Base-by-base conservation (phyloP, 345 rosid species). In the Eucalyptus caleyi region DNA sequence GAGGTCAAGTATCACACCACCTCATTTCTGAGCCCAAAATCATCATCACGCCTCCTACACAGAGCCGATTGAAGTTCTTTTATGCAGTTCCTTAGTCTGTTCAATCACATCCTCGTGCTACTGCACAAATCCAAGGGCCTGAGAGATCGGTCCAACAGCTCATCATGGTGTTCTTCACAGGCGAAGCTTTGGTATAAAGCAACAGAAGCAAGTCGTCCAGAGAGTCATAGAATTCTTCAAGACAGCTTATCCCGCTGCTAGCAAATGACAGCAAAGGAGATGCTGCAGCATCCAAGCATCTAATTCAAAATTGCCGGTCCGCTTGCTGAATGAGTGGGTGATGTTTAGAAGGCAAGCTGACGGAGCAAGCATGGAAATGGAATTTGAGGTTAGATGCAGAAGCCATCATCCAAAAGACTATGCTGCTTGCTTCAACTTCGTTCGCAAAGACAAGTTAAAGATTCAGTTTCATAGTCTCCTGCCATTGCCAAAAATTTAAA, bases 1-100 rank as follows among this genome's bases (percentile, higher is more conserved):
- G 90, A 90, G 89, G 93, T 81, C 18, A 94, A 44, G 92, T 91
- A 95, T 62, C 92, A 92, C 86, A 86, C 91, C 44, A 93, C 91
- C 87, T 91, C 93, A 16, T n/a, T 23, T 69, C 4, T 69, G 12
- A 69, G 42, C 77, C 40, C 11, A 0, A 91, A 32, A 10, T 53
- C 82, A 16, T 12, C 42, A 50, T 87, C 44, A 18, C 88, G 50
- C 82, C 92, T 93, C 90, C 92, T 88, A 34, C 50, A 67, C 81
- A 90, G 15, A 54, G 44, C 44, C 6, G 90, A 92, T 67, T 93
- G 90, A 86, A 93, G 89, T 27, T 91, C 88, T 4, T 81, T 88
- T 9, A 85, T 23, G 11, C 62, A 53, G 72, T 87, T 90, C 91
- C 86, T 90, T 90, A 19, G 89, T 90, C 59, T 91, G 88, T 51